Evolutionary conservation across 2,329 filamentous ascomycete species (phyloP).

Genomic region (Aspergillus sp.): DNA sequence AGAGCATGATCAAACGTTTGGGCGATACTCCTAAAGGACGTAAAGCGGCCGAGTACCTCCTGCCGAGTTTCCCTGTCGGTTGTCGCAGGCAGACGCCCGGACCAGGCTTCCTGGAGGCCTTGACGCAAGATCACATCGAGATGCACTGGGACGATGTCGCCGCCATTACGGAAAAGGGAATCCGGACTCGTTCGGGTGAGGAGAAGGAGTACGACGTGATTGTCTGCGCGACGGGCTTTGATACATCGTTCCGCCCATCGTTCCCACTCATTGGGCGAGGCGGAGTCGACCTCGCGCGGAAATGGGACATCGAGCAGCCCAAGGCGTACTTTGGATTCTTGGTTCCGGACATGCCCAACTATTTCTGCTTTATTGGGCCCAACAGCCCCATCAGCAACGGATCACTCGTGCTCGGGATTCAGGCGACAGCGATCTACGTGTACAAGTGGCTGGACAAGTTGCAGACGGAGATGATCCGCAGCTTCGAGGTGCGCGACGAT

Average conservation of each 20-base stretch:
- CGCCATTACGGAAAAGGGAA: slow-evolving; percentile 23
- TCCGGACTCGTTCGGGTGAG: slow-evolving; percentile 19
- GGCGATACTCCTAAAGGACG: slow-evolving; percentile 9
- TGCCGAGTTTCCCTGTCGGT: slow-evolving; percentile 28
- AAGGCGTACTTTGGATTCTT: background rate
- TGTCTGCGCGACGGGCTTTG: slow-evolving; percentile 47
- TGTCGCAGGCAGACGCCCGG: slow-evolving; percentile 33
- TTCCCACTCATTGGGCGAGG: slow-evolving; percentile 38
- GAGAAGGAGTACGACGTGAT: slow-evolving; percentile 30
- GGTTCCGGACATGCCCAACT: background rate
- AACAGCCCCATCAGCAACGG: background rate
- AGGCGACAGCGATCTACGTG: background rate
- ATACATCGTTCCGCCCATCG: slow-evolving; percentile 41
- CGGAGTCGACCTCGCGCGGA: slow-evolving; percentile 19
- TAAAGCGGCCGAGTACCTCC: slow-evolving; percentile 14
- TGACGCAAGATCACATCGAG: slow-evolving; percentile 29
- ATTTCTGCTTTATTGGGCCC: slow-evolving; percentile 1
- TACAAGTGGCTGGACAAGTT: background rate
- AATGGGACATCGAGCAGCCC: background rate
- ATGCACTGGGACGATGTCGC: slow-evolving; percentile 28
- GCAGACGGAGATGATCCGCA: background rate
- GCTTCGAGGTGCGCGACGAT: background rate
- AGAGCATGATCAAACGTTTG: slow-evolving; percentile 25
- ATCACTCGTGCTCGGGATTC: background rate
- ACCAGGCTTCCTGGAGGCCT: slow-evolving; percentile 30